phyloP scores from a whole-genome alignment of 176 grass and related monocot genomes.

The Carex cristatella region DNA sequence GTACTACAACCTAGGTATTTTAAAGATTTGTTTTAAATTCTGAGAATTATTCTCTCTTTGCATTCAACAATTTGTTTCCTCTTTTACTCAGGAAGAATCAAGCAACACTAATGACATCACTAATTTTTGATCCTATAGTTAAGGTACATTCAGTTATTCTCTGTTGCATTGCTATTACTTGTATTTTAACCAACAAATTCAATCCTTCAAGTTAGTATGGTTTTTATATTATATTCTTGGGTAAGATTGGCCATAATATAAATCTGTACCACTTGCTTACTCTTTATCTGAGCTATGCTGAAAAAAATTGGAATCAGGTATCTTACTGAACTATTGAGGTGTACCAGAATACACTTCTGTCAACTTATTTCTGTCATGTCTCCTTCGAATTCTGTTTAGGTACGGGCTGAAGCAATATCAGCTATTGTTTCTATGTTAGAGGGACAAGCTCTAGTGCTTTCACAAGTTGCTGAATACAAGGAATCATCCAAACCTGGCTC shows the following conservation, averaged over 20 bases:
- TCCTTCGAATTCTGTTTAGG: constrained; percentile 24
- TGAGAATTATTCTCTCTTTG: constrained; percentile 12
- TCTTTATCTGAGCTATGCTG: constrained; percentile 1
- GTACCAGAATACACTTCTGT: neutral
- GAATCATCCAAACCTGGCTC: constrained; percentile 68
- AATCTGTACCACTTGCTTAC: neutral
- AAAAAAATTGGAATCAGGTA: neutral
- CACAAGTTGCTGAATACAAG: constrained; percentile 92
- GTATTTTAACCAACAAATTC: neutral
- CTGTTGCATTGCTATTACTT: neutral
- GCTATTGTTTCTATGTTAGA: constrained; percentile 77
- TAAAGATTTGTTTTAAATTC: neutral
- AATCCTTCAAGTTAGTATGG: neutral
- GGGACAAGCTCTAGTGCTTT: constrained; percentile 63
- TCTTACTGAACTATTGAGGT: neutral
- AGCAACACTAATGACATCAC: constrained; percentile 86
- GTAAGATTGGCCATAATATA: neutral
- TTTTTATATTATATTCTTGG: neutral
- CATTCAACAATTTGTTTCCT: constrained; percentile 26
- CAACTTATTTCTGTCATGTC: neutral
- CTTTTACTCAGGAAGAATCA: constrained; percentile 71
- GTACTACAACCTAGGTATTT: constrained; percentile 74
- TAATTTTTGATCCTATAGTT: constrained; percentile 84
- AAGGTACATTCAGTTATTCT: constrained; percentile 49
- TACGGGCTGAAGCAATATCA: constrained; percentile 67